Base-by-base conservation (phyloP, 2,329 filamentous ascomycete species). In the Aspergillus tubingensis region DNA sequence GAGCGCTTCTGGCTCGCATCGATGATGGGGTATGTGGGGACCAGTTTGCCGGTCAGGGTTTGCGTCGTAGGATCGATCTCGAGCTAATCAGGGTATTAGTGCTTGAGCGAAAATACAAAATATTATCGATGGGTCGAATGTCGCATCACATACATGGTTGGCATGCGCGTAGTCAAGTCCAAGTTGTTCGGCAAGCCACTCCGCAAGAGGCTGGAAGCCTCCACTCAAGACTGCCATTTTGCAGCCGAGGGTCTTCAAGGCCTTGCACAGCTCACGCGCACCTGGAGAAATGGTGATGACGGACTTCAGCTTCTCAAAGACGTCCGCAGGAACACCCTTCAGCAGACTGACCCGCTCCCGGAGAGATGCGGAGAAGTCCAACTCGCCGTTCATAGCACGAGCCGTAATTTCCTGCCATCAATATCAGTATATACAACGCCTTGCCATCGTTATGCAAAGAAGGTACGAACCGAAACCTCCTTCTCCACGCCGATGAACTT, bases 301-400 rank as follows among this genome's bases (percentile, higher is more conserved):
- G 0, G 85, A 82, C 68, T 89, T 88, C 41, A 99, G 82, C 61
- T 89, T 85, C 61, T 92, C 87, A 69, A 96, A 96, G 15, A 98
- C 88, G 58, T 86, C 86, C 8, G 85, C 87, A 0, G 91, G 87
- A 7, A 97, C 87, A 32, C 93, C 94, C 68, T 89, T 90, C 43
- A 99, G 85, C 47, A 98, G 82, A 43, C 84, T 84, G 27, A 96
- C 92, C 19, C 95, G 86, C 74, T 91, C 91, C 60, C 88, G 87
- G 71, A 99, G 87, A 0, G 91, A 93, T 0, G 86, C 85, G 55
- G 93, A 88, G 68, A 99, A 99, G 75, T 97, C 93, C 38, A 98
- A 83, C 80, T 98, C 93, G 62, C 95, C 95, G 67, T 94, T 88
- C 95, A 99, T 99, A 38, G 95, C 94, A 36, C 92, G 89, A 61